Conservation (phyloP, 2,329 filamentous ascomycete species). For the Orbilia brochopaga region DNA sequence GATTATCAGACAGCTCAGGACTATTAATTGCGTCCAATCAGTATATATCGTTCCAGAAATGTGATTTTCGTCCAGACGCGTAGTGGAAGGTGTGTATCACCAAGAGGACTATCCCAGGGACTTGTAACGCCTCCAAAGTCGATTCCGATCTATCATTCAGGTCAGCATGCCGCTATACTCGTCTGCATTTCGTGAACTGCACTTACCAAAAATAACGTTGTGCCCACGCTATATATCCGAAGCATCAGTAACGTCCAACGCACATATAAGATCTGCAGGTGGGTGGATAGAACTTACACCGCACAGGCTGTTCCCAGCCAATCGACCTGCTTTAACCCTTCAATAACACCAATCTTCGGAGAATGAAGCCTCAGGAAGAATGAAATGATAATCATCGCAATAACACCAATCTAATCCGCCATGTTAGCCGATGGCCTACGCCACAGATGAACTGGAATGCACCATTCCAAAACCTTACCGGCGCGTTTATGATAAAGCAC, state of each 20-base stretch:
- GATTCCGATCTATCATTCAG: constrained; percentile 60
- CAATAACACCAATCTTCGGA: constrained; percentile 67
- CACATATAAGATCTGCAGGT: not conserved
- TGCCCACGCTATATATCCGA: constrained; percentile 22
- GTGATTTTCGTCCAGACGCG: not conserved
- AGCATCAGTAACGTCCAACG: not conserved
- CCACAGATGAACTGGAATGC: constrained; percentile 23
- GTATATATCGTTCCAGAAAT: not conserved
- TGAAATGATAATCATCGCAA: constrained; percentile 56
- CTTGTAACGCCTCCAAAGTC: constrained; percentile 70
- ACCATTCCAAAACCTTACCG: constrained; percentile 57
- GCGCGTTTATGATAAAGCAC: constrained; percentile 73
- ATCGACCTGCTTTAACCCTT: constrained; percentile 68
- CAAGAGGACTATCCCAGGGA: constrained; percentile 67
- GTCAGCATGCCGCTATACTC: not conserved
- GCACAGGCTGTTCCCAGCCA: constrained; percentile 59
- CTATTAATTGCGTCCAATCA: constrained; percentile 55
- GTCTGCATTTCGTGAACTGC: not conserved
- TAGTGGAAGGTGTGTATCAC: constrained; percentile 1
- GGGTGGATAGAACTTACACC: constrained; percentile 48
- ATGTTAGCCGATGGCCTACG: constrained; percentile 51
- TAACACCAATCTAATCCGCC: constrained; percentile 48
- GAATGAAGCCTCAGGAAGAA: constrained; percentile 72
- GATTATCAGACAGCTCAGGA: constrained; percentile 70
- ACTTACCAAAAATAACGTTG: constrained; percentile 43